Base-by-base conservation (phyloP, 225 moss, liverwort and hornwort species). In the Marchantia polymorpha region DNA sequence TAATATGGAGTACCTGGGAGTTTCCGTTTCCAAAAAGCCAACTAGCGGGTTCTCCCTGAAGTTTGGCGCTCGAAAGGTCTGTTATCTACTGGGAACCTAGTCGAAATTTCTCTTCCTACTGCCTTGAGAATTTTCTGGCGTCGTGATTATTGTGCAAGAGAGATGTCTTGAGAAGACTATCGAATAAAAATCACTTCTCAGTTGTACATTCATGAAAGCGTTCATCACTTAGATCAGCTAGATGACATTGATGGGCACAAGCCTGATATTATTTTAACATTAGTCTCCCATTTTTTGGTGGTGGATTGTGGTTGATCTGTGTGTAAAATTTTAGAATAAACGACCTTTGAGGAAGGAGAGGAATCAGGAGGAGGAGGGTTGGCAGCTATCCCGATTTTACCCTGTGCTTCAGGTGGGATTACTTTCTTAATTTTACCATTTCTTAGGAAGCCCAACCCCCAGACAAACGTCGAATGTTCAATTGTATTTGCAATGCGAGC, bases 321-420 rank as follows among this genome's bases (percentile, higher is more conserved):
- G 60, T 74, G 29, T 52, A 20, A 17, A 11, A 79, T 78, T 29
- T 52, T 84, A 99, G 99, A 89, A 69, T 80, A 88, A 81, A 79
- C 88, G 86, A 46, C 83, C 91, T 69, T 68, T 84, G 58, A 88
- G 99, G 88, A 95, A 95, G 90, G 95, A 95, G 80, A 99, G 89
- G 78, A 87, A 84, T 77, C 83, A 87, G 68, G 95, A 95, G 71
- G 94, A 93, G 83, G 90, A 90, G 75, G 80, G 86, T 71, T 95
- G 99, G 99, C 91, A 93, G 56, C 89, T 99, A 56, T 92, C 99
- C 48, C 89, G 95, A 22, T 99, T 99, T 78, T 95, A 93, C 84
- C 99, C 99, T 50, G 84, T 95, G 72, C 84, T 99, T 48, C 93
- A 99, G 93, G 99, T 94, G 83, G 19, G 53, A 5, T 71, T 47